Conservation (phyloP, 805 yeast genomes). For the Spathaspora gorwiae region DNA sequence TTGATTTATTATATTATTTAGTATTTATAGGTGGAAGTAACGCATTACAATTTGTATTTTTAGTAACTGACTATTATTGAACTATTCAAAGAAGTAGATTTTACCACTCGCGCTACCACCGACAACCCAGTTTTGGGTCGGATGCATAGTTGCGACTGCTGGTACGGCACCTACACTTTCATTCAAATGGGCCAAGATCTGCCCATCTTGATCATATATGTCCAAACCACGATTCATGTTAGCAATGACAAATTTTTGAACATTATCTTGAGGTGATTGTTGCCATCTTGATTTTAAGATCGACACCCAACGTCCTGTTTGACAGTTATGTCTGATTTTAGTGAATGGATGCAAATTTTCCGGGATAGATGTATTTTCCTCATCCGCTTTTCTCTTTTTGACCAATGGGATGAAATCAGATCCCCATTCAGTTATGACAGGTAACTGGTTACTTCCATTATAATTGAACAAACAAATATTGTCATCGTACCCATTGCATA, state of each 20-base stretch:
- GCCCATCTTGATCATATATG: slow-evolving; percentile 72
- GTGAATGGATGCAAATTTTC: slow-evolving; percentile 53
- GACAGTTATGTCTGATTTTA: slow-evolving; percentile 83
- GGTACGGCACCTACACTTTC: slow-evolving; percentile 84
- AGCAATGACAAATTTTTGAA: slow-evolving; percentile 83
- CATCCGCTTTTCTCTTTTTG: slow-evolving; percentile 12
- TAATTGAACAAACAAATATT: slow-evolving; percentile 62
- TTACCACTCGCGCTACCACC: slow-evolving; percentile 97
- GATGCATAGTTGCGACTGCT: slow-evolving; percentile 82
- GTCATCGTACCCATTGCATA: slow-evolving; percentile 92
- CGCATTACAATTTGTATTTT: neutral
- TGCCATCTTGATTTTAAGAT: slow-evolving; percentile 91
- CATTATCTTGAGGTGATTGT: slow-evolving; percentile 57
- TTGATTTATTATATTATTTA: neutral
- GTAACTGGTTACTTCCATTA: slow-evolving; percentile 29
- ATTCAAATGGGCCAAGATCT: slow-evolving; percentile 70
- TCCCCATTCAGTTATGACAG: slow-evolving; percentile 23
- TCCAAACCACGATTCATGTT: slow-evolving; percentile 90
- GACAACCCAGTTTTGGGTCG: slow-evolving; percentile 79
- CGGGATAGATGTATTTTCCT: slow-evolving; percentile 17
- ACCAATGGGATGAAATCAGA: slow-evolving; percentile 6
- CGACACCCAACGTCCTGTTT: slow-evolving; percentile 95
- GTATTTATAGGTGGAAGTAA: slow-evolving; percentile 3
- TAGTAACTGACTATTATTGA: neutral
- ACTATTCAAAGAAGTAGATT: slow-evolving; percentile 53